Evolutionary conservation across 345 rosid genomes (phyloP), one percentile per base, ranked within the genome.

Genomic region (Citrus sp.): DNA sequence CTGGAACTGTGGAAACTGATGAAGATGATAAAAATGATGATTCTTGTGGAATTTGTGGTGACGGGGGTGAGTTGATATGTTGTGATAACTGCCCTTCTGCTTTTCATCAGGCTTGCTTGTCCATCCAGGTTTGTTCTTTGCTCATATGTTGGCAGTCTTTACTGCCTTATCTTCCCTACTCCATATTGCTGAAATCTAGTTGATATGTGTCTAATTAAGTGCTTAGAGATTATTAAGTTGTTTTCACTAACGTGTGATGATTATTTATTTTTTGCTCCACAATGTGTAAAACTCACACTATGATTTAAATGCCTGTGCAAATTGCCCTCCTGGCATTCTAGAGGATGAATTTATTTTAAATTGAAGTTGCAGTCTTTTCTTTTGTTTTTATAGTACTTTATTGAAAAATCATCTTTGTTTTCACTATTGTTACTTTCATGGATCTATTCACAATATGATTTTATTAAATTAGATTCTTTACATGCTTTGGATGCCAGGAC

Each of bases 31-130:
- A 79, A 81, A 95, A 95, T 83, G 99, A 95, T 77, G 99, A 95
- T 86, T 93, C 97, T 67, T 95, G 99, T 87, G 99, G 98, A 77
- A 73, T 91, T 30, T 95, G 98, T 82, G 99, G 97, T 82, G 93
- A 92, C 78, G 97, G 88, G 25, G 99, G 99, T 38, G 97, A 92
- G 84, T 82, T 95, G 87, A 87, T 95, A 81, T 95, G 99, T 83
- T 95, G 99, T 76, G 98, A 95, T 80, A 89, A 92, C 76, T 95
- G 99, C 78, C 99, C 99, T 27, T 88, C 98, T 56, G 90, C 99
- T 67, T 95, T 86, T 82, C 99, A 95, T 86, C 92, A 80, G 88
- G 85, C 86, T 77, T 95, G 99, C 92, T 85, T 95, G 86, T 85
- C 87, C 75, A 79, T 90, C 64, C 87, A 93, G 99, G 99, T 95